Base-by-base conservation (phyloP, 768 basidiomycete genomes). In the Pleurotus sapidus region DNA sequence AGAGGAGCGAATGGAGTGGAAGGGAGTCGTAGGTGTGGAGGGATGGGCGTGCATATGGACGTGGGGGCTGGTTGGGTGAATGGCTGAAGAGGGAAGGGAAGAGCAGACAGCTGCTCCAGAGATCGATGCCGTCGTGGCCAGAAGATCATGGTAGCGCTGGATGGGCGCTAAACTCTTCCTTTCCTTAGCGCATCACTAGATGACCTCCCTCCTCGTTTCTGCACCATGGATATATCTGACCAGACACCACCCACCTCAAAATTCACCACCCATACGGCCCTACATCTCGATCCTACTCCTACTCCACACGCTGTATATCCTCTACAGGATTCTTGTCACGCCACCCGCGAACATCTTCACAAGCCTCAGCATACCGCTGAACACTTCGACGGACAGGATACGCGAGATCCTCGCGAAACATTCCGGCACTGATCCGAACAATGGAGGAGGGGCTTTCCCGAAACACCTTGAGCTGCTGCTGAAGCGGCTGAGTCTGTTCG, bases 271-370 rank as follows among this genome's bases (percentile, higher is more conserved):
- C 11, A 59, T 61, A 20, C 60, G 62, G 34, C 66, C 70, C 58
- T 40, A 68, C 2, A 65, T 76, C 46, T 77, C 74, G 4, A 27
- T 76, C 4, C 61, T 81, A 14, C 67, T 86, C 15, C 70, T 82
- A 4, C 55, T 76, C 14, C 84, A 89, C 62, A 76, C 84, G 0
- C 63, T 86, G 20, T 80, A 74, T 60, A 70, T 79, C 18, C 67
- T 84, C 15, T 75, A 83, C 63, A 65, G 64, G 20, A 57, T 85
- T 7, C 64, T 82, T 30, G 68, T 82, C 11, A 67, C 71, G 20
- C 77, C 76, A 49, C 86, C 88, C 7, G 76, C 77, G 46, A 90
- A 90, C 64, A 65, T 91, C 30, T 91, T 88, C 67, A 72, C 71
- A 39, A 69, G 74, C 3, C 72, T 89, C n/a, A 63, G 72, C 1